Base-by-base conservation (phyloP, 1,284 basidiomycete genomes). In the Cutaneotrichosporon sp. region DNA sequence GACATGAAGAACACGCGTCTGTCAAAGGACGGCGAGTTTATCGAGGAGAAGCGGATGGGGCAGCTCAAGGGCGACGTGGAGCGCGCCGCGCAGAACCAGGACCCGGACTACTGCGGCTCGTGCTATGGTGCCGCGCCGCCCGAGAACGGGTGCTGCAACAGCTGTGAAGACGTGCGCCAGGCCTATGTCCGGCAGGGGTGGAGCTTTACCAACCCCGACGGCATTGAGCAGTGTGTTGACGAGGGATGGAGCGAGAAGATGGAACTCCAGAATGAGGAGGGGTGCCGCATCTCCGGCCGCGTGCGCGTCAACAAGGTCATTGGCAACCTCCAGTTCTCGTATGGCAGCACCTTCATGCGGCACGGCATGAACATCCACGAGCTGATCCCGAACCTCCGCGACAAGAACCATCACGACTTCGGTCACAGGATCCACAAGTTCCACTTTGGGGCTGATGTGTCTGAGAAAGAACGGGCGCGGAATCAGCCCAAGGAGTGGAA, bases 231-330 rank as follows among this genome's bases (percentile, higher is more conserved):
- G 88, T 99, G 96, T 73, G 83, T 87, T 45, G 78, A 87, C 60
- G 96, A 99, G 77, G 87, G 89, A 43, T 98, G 94, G 94, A 83
- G 89, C 17, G 90, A 94, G 14, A 92, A 89, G 74, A 82, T 99
- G 62, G 85, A 85, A 72, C 87, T 91, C 51, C 94, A 97, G 74
- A 84, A 88, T 34, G 81, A 84, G 44, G 96, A 99, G 67, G 96
- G 96, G 0, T 99, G 96, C 78, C 92, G 91, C 70, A 80, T 98
- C 59, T 82, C 86, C 37, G 96, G 96, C 52, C 84, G 85, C 51
- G 82, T 98, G 47, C 87, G 87, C 55, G 90, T 98, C 55, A 98
- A 98, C 82, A 97, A 97, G 78, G 73, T 75, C 50, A 82, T 91
- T 59, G 90, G 90, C 45, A 92, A 90, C 75, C 85, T 93, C 65